phyloP scores from a whole-genome alignment of 345 rosid species.

The sweet orange (Citrus sinensis) region DVS_A1.0 CM039163.1:41466501-41467000 shows the following conservation, averaged over 20 bases:
- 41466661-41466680: constrained; percentile 21
- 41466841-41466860: neutral
- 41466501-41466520: too few species aligned
- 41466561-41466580: neutral
- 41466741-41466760: constrained; percentile 13
- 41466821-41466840: constrained; percentile 5
- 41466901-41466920: too few species aligned
- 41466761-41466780: neutral
- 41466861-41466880: neutral
- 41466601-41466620: constrained; percentile 21
- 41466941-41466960: neutral
- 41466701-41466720: too few species aligned
- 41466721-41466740: constrained; percentile 31
- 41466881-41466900: neutral
- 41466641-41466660: constrained; percentile 61
- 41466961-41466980: too few species aligned
- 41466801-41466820: neutral
- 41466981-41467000: too few species aligned
- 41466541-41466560: neutral
- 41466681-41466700: too few species aligned
- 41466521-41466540: too few species aligned
- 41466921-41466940: neutral
- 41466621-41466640: constrained; percentile 65
- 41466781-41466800: neutral
- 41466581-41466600: constrained; percentile 17